Conservation (phyloP, 768 basidiomycete species). For the Tephrocybe sp. region DNA sequence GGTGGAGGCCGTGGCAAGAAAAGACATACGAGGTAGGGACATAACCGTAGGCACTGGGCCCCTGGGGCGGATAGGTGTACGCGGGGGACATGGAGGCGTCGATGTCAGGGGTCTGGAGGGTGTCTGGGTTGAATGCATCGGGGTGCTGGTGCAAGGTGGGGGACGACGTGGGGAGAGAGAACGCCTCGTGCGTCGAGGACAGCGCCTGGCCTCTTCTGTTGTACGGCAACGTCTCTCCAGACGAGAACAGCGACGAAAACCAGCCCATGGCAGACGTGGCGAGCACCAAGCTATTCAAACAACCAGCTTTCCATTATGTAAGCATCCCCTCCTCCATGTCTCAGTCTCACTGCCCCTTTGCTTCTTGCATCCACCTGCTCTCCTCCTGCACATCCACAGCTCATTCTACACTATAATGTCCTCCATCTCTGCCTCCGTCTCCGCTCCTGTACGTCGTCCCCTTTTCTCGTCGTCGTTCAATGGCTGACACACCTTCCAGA, state of each 20-base stretch:
- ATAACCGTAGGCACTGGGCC: conserved; percentile 57
- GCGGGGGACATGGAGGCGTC: conserved; percentile 46
- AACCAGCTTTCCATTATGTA: conserved; percentile 8
- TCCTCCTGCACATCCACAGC: not conserved
- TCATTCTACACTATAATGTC: not conserved
- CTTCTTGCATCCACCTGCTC: not conserved
- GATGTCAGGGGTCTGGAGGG: conserved; percentile 48
- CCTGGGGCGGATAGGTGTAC: conserved; percentile 81
- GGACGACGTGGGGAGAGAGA: conserved; percentile 78
- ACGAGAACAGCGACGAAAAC: conserved; percentile 66
- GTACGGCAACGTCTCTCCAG: conserved; percentile 43
- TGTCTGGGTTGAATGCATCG: conserved; percentile 59
- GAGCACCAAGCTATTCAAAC: not conserved
- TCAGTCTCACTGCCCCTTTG: not conserved
- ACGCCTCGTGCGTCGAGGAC: conserved; percentile 83
- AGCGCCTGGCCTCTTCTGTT: conserved; percentile 65
- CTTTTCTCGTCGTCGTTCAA: not conserved
- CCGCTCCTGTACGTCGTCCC: not conserved
- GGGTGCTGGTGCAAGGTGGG: conserved; percentile 54
- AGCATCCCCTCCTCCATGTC: not conserved
- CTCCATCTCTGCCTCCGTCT: not conserved
- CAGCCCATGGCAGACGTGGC: conserved; percentile 57
- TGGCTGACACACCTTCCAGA: conserved; percentile 6
- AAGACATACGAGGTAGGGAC: conserved; percentile 52
- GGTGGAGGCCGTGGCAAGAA: conserved; percentile 4